Conservation (phyloP, 768 basidiomycete genomes). For the Auriscalpium microsporum region DNA sequence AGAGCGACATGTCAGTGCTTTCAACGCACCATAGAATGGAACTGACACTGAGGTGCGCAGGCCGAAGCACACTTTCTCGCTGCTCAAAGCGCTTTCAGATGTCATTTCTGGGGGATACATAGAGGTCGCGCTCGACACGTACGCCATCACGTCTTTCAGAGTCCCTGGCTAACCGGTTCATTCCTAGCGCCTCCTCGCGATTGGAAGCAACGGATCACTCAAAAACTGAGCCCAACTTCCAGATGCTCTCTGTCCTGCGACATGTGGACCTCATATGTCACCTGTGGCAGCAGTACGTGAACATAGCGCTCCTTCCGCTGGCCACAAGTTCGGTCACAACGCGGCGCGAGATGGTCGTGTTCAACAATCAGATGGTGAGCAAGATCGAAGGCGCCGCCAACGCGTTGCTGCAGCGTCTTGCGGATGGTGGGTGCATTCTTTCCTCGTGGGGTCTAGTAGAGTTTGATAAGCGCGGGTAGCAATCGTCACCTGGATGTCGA, state of each 20-base stretch:
- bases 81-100: constrained; percentile 81
- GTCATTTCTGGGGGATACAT: constrained; percentile 77
- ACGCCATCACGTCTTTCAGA: constrained; percentile 21
- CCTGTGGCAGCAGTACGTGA: constrained; percentile 95
- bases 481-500: constrained; percentile 64
- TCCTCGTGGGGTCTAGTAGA: not conserved
- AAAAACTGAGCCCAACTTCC: constrained; percentile 74
- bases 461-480: constrained; percentile 29
- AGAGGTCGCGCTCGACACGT: constrained; percentile 92
- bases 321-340: constrained; percentile 79
- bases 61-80: constrained; percentile 78
- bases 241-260: constrained; percentile 54
- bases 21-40: not conserved
- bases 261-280: constrained; percentile 84
- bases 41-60: constrained; percentile 30
- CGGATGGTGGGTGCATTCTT: constrained; percentile 54
- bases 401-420: constrained; percentile 65
- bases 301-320: constrained; percentile 82
- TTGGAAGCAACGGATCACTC: constrained; percentile 60
- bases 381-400: constrained; percentile 81
- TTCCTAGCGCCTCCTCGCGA: constrained; percentile 53
- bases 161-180: not conserved
- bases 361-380: constrained; percentile 82
- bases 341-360: constrained; percentile 86
- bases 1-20: constrained; percentile 71